Base-by-base conservation (phyloP, 1,284 basidiomycete species). In the Anthracocystis panici-leucophaei region DNA sequence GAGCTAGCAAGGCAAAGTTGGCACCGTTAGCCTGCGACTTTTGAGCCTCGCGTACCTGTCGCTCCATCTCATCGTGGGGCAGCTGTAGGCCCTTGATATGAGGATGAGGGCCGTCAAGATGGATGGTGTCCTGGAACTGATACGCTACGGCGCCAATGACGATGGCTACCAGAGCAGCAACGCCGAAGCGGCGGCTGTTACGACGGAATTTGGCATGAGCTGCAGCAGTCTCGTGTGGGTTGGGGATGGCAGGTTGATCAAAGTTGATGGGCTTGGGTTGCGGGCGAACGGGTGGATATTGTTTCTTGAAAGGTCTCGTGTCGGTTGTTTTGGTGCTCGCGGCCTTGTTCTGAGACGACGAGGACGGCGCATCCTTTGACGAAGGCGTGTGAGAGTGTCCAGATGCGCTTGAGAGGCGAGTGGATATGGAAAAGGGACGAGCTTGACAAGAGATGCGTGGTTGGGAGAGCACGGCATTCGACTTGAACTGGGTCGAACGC, bases 191-290 rank as follows among this genome's bases (percentile, higher is more conserved):
- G 12, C 75, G 63, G 42, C 70, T 70, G 40, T 73, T 59, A 23
- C 62, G 69, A 38, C 77, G 65, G 49, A 84, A 84, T n/a, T 66
- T 59, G 33, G 74, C 75, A 51, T 84, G 80, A 10, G 81, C 78
- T 21, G 79, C 74, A 6, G 80, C 80, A 2, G 83, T 81, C 44
- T 82, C 77, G 31, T 74, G 72, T 11, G 82, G 82, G 40, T 83
- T 81, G 1, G 82, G 77, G 8, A 85, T 79, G 21, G 83, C 83
- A 11, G 83, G 83, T 61, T 83, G 54, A 53, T 84, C 82, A 51
- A 82, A 85, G 48, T 74, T 67, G 60, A 79, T 79, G 23, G 77
- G 63, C 59, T 79, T 70, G 1, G 83, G 83, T 48, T 65, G 58
- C 3, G 67, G 59, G 18, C 56, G 64, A 5, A 78, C 72, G 14